A percentile compares a stretch with the other conserved stretches of the same genome.
These are phyloP conservation scores for Tephrocybe rancida DNA, from an alignment of 768 basidiomycete species.

Conservation along the genomic window DNA sequence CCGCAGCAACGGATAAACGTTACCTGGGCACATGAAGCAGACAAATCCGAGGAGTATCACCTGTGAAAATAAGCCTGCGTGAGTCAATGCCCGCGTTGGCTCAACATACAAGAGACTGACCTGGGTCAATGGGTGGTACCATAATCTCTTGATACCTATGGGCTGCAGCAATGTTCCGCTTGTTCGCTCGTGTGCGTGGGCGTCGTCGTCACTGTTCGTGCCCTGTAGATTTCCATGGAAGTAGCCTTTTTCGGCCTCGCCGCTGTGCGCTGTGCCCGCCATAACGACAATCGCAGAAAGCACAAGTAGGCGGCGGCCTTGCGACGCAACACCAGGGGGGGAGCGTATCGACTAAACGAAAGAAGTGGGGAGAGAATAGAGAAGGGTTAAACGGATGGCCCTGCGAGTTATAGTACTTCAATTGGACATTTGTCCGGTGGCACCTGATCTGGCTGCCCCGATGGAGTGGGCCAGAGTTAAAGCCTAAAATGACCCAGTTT, in stretches of 20 bases:
- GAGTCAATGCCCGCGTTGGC: neutral
- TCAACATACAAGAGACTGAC: slow-evolving; percentile 19
- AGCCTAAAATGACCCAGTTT: slow-evolving; percentile 14
- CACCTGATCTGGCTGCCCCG: slow-evolving; percentile 15
- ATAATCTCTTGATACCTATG: slow-evolving; percentile 49
- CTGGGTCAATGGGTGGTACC: slow-evolving; percentile 56
- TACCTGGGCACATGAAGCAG: slow-evolving; percentile 49
- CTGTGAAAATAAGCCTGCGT: slow-evolving; percentile 15
- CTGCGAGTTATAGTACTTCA: slow-evolving; percentile 18
- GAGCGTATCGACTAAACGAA: neutral
- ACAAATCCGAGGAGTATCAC: slow-evolving; percentile 60
- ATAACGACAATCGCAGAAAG: neutral
- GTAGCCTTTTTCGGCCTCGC: slow-evolving; percentile 21
- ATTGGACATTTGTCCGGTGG: slow-evolving; percentile 12
- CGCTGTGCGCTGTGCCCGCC: slow-evolving; percentile 7
- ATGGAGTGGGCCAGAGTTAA: slow-evolving; percentile 15
- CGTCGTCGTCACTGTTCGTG: slow-evolving; percentile 23
- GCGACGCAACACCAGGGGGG: neutral
- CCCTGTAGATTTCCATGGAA: slow-evolving; percentile 10
- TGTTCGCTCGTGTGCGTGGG: slow-evolving; percentile 15
- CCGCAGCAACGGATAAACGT: slow-evolving; percentile 28
- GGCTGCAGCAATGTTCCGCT: slow-evolving; percentile 22
- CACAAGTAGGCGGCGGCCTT: neutral
- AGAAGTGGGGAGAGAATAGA: slow-evolving; percentile 2
- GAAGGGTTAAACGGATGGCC: neutral